Evolutionary conservation across 768 basidiomycete genomes (phyloP).

Genomic region (Rhodotorula taiwanensis): DNA sequence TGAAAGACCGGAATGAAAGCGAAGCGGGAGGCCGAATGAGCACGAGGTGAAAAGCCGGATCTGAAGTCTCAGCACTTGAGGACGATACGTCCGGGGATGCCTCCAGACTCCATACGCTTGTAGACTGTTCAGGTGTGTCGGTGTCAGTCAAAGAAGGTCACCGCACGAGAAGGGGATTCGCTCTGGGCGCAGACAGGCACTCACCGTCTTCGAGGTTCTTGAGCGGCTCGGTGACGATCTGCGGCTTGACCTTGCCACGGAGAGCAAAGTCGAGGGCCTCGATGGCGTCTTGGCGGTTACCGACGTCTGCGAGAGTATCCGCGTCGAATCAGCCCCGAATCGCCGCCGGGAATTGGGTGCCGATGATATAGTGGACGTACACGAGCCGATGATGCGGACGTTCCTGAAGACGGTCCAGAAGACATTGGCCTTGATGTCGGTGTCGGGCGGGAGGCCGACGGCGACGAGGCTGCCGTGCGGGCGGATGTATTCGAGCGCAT

Average conservation of each 20-base stretch:
- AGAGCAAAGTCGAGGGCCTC: conserved; percentile 75
- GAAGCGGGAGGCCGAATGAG: too few relatives aligned
- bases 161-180: background rate
- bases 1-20: too few relatives aligned
- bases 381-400: conserved; percentile 38
- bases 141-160: too few relatives aligned
- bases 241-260: conserved; percentile 64
- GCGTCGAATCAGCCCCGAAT: too few relatives aligned
- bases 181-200: conserved; percentile 48
- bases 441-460: conserved; percentile 65
- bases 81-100: conserved; percentile 40
- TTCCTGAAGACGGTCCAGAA: conserved; percentile 55
- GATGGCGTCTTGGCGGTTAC: conserved; percentile 73
- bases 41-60: too few relatives aligned
- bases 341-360: background rate
- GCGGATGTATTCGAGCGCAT: conserved; percentile 61
- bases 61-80: conserved; percentile 25
- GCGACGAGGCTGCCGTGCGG: conserved; percentile 66
- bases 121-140: too few relatives aligned
- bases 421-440: conserved; percentile 56
- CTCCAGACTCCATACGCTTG: conserved; percentile 39
- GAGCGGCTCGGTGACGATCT: conserved; percentile 65
- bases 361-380: background rate
- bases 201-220: conserved; percentile 59
- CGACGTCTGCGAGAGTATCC: conserved; percentile 42